These are phyloP conservation scores for Patellifolia procumbens DNA, from an alignment of 179 eudicot species.

Conservation along the genomic window DNA sequence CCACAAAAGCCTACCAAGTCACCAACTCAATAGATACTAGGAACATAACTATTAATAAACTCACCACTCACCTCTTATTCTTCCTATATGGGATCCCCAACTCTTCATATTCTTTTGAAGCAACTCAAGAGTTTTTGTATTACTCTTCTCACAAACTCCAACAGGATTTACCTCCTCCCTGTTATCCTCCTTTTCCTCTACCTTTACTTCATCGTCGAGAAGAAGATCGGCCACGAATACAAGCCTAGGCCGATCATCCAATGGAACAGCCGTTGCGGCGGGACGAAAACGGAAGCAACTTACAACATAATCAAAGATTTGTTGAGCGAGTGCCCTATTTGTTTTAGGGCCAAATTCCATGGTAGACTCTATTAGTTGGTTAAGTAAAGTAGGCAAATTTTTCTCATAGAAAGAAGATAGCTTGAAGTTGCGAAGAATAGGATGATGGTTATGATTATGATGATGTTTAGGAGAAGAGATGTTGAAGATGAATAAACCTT, in stretches of 20 bases:
- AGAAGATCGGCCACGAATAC: constrained; percentile 12
- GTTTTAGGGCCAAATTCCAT: not conserved
- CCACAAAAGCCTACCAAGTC: no score
- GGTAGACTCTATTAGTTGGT: not conserved
- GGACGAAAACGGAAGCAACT: constrained; percentile 10
- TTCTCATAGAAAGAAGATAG: not conserved
- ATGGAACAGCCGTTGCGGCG: not conserved
- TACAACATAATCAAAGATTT: not conserved
- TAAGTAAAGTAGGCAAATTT: not conserved
- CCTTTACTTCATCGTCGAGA: no score
- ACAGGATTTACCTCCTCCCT: no score
- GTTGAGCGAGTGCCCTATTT: not conserved
- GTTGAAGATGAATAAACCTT: constrained; percentile 5
- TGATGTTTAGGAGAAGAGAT: not conserved
- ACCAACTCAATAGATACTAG: no score
- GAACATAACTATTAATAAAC: no score
- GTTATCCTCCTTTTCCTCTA: no score
- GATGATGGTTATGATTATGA: no score
- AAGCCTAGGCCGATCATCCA: not conserved
- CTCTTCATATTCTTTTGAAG: no score
- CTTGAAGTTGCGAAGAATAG: not conserved
- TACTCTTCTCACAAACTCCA: no score
- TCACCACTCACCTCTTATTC: no score
- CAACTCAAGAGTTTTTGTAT: no score
- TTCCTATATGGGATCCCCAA: no score